Evolutionary conservation across 805 yeast species (phyloP).

Genomic region (Kuraishia hungarica): DNA sequence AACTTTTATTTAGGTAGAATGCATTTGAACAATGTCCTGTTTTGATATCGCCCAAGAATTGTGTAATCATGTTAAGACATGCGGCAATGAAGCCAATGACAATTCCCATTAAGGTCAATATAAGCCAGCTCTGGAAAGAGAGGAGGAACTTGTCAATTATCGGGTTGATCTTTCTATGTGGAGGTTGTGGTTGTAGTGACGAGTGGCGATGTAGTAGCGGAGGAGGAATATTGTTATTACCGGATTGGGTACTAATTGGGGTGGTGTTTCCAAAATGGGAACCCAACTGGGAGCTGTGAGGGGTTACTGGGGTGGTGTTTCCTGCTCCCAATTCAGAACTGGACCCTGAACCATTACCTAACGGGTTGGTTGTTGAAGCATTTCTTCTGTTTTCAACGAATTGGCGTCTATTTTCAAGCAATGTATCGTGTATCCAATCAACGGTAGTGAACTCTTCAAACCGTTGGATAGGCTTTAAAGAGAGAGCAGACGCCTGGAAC

Average conservation of each 20-base stretch:
- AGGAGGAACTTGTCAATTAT: conserved; percentile 20
- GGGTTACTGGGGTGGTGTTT: conserved; percentile 4
- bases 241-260: neutral
- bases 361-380: conserved; percentile 3
- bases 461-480: conserved; percentile 25
- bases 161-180: conserved; percentile 7
- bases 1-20: conserved; percentile 61
- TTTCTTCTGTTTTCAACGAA: conserved; percentile 9
- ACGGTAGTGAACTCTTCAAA: conserved; percentile 59
- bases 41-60: conserved; percentile 74
- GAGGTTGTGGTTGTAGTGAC: conserved; percentile 4
- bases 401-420: conserved; percentile 32
- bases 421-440: conserved; percentile 63
- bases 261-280: no score
- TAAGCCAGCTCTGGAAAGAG: conserved; percentile 57
- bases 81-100: conserved; percentile 81
- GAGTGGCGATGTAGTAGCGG: conserved; percentile 1
- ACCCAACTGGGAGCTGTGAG: no score
- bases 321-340: neutral
- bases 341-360: neutral
- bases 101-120: conserved; percentile 67
- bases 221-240: no score
- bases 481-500: conserved; percentile 8
- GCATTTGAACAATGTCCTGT: conserved; percentile 69
- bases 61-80: conserved; percentile 69